Percentiles rank a stretch among this genome's conserved stretches.
These are phyloP conservation scores for Asterella californica DNA, from an alignment of 225 moss, liverwort and hornwort genomes.

Conservation along the genomic window DNA sequence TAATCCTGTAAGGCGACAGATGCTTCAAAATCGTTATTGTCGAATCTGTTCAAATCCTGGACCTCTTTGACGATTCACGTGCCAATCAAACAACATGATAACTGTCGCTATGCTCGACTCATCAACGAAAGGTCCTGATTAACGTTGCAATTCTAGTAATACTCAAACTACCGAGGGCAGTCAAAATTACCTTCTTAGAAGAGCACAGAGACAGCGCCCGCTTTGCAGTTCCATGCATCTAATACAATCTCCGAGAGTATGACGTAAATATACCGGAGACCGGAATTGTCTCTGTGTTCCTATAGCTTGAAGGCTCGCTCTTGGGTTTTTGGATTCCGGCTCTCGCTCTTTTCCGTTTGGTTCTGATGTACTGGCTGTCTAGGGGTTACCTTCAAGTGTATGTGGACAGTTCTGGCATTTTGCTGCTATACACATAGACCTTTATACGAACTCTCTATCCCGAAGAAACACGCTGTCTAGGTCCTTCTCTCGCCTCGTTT, in stretches of 20 bases:
- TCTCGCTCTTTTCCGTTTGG: background rate
- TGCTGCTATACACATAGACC: too few relatives aligned
- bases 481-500: background rate
- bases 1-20: background rate
- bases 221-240: background rate
- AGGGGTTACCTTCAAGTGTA: too few relatives aligned
- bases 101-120: background rate
- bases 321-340: background rate
- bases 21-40: background rate
- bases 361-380: background rate
- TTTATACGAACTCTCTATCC: too few relatives aligned
- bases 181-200: background rate
- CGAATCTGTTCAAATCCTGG: too few relatives aligned
- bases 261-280: too few relatives aligned
- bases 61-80: background rate
- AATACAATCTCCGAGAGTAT: background rate
- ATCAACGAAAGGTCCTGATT: background rate
- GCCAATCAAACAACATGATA: background rate
- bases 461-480: background rate
- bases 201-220: background rate
- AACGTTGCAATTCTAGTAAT: background rate
- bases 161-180: background rate
- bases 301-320: background rate
- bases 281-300: background rate
- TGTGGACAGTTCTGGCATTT: too few relatives aligned